Evolutionary conservation across 139 green algal species (phyloP).

Genomic region (Desmodesmus armatus): DNA sequence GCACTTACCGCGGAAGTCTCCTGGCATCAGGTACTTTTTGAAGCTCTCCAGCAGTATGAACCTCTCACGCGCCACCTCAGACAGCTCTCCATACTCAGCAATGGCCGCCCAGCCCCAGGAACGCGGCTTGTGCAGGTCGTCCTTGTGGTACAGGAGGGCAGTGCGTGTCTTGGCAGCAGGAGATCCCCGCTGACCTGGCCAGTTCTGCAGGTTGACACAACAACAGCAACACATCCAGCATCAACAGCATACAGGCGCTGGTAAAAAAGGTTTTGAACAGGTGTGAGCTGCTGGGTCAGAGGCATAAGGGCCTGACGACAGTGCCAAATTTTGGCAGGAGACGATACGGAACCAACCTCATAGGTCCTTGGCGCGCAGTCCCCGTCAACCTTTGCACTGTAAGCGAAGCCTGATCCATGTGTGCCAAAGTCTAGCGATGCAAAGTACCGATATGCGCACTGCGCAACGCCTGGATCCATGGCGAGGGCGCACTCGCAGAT

Average conservation of each 20-base stretch:
- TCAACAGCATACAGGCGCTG: too few relatives aligned
- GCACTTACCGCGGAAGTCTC: too few relatives aligned
- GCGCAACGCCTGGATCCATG: too few relatives aligned
- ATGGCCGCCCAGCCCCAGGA: constrained; percentile 33
- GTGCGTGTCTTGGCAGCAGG: constrained; percentile 19
- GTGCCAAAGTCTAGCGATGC: constrained; percentile 44
- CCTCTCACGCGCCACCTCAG: background rate
- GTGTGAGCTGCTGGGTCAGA: too few relatives aligned
- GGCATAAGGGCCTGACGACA: too few relatives aligned
- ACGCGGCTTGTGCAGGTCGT: background rate
- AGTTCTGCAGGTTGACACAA: too few relatives aligned
- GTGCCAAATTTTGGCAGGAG: too few relatives aligned
- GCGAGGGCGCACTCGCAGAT: too few relatives aligned
- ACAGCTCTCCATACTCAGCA: constrained; percentile 4
- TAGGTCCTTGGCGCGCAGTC: constrained; percentile 18
- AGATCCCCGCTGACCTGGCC: constrained; percentile 23
- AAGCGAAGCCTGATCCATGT: constrained; percentile 32
- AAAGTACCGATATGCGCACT: too few relatives aligned
- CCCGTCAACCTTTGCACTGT: constrained; percentile 18
- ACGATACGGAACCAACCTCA: too few relatives aligned
- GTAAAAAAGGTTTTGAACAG: too few relatives aligned
- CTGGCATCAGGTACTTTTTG: constrained; percentile 37
- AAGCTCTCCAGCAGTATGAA: constrained; percentile 27
- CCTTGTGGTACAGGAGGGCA: constrained; percentile 3
- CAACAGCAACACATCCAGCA: too few relatives aligned